A percentile compares a stretch with the other conserved stretches of the same genome.
phyloP scores from a whole-genome alignment of 208 protist species.

The Leishmania turanica region DNA sequence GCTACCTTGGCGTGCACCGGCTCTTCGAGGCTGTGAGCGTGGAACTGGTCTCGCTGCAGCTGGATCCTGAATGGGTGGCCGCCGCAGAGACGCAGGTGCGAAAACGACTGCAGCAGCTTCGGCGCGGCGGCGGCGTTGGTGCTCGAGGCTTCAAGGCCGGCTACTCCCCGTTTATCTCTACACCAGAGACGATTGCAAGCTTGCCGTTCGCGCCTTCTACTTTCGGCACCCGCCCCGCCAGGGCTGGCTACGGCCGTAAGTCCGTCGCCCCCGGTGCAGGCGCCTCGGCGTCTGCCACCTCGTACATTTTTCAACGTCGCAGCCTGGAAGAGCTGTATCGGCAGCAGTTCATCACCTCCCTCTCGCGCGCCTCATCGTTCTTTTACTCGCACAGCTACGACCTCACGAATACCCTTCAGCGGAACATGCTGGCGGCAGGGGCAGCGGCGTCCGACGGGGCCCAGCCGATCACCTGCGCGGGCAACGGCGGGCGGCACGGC shows the following conservation, averaged over 20 bases:
- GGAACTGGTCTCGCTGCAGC: slow-evolving; percentile 49
- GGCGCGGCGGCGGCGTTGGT: neutral
- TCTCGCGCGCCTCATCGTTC: slow-evolving; percentile 81
- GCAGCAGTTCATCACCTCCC: slow-evolving; percentile 59
- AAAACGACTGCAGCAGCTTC: neutral
- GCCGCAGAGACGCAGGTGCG: slow-evolving; percentile 7
- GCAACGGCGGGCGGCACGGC: neutral
- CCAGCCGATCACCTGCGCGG: neutral
- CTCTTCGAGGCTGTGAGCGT: slow-evolving; percentile 92
- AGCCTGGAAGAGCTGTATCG: slow-evolving; percentile 70
- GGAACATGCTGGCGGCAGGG: slow-evolving; percentile 78
- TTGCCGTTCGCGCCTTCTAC: neutral
- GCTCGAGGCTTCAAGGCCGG: neutral
- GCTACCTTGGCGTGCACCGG: slow-evolving; percentile 80
- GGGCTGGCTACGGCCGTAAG: neutral
- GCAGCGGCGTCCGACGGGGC: neutral
- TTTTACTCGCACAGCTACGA: slow-evolving; percentile 97
- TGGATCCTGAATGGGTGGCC: slow-evolving; percentile 24
- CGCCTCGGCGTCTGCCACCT: slow-evolving; percentile 8
- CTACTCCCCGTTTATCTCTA: neutral
- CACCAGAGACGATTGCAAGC: neutral
- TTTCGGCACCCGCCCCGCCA: neutral
- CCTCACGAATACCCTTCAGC: slow-evolving; percentile 94
- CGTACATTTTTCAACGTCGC: slow-evolving; percentile 28
- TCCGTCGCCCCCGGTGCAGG: neutral